Evolutionary conservation across 805 yeast species (phyloP).

Genomic region (Saccharomycopsis selenospora): DNA sequence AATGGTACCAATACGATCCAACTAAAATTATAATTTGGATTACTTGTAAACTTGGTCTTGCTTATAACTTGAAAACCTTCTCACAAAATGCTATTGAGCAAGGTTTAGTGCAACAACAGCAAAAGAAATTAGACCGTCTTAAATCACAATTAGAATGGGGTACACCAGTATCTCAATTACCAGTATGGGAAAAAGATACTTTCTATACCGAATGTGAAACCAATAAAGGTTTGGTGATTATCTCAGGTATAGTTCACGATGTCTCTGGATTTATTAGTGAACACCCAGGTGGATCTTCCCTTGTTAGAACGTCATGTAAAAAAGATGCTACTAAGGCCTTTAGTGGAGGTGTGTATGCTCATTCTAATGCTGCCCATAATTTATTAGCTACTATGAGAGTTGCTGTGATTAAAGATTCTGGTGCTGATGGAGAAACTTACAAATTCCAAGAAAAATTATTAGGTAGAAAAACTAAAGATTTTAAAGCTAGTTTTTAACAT

Average conservation of each 20-base stretch:
- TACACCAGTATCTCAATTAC: conserved; percentile 53
- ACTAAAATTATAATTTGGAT: conserved; percentile 58
- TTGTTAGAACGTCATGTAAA: conserved; percentile 63
- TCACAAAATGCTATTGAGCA: conserved; percentile 78
- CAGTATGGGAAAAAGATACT: conserved; percentile 70
- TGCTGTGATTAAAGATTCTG: conserved; percentile 65
- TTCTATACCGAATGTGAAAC: conserved; percentile 38
- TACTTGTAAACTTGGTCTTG: conserved; percentile 58
- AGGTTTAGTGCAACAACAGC: conserved; percentile 76
- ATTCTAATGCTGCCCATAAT: conserved; percentile 82
- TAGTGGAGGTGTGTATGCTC: conserved; percentile 81
- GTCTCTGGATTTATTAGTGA: conserved; percentile 60
- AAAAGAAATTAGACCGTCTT: conserved; percentile 64
- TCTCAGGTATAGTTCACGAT: conserved; percentile 75
- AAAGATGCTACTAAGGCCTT: conserved; percentile 80
- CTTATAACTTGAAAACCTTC: conserved; percentile 67
- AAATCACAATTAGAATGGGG: conserved; percentile 70
- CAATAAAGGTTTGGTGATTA: conserved; percentile 55
- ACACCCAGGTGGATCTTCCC: conserved; percentile 81
- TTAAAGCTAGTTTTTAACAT: too few relatives aligned
- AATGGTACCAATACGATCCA: conserved; percentile 86
- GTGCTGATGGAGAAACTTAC: conserved; percentile 49
- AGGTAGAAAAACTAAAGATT: conserved; percentile 29
- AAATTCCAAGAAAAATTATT: conserved; percentile 41
- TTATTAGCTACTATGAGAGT: conserved; percentile 76